Evolutionary conservation across 305 asterid species (phyloP).

Genomic region (Ilex paraguariensis): DNA sequence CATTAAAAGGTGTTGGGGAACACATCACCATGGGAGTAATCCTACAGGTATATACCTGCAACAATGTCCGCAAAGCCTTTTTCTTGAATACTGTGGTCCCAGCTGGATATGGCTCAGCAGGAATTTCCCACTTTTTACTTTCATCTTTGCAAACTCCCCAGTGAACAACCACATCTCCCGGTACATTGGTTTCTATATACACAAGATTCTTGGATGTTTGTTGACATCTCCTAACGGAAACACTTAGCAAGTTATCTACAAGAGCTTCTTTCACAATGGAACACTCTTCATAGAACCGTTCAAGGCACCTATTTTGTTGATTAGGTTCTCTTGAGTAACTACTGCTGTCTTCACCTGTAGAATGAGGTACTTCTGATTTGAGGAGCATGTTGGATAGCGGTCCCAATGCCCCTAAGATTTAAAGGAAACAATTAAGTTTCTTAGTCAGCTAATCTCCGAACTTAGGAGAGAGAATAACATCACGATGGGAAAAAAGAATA

Average conservation of each 20-base stretch:
- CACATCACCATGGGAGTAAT: no score
- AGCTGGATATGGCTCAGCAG: slow-evolving; percentile 75
- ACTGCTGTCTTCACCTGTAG: slow-evolving; percentile 30
- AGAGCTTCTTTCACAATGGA: slow-evolving; percentile 50
- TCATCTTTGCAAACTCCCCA: slow-evolving; percentile 86
- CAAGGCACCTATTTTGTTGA: slow-evolving; percentile 37
- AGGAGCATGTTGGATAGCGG: slow-evolving; percentile 51
- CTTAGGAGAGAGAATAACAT: no score
- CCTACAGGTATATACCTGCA: slow-evolving; percentile 44
- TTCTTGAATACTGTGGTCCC: slow-evolving; percentile 64
- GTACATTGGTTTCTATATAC: slow-evolving; percentile 79
- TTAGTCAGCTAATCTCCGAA: no score
- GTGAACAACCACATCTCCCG: slow-evolving; percentile 77
- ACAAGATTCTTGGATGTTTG: slow-evolving; percentile 48
- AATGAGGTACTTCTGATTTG: slow-evolving; percentile 40
- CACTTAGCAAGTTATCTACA: slow-evolving; percentile 42
- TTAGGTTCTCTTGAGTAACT: slow-evolving; percentile 18
- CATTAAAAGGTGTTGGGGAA: no score
- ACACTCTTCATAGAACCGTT: slow-evolving; percentile 73
- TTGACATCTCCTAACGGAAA: slow-evolving; percentile 49
- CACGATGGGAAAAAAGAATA: no score
- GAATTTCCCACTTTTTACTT: slow-evolving; percentile 69
- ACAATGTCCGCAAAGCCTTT: slow-evolving; percentile 70
- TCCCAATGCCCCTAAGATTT: slow-evolving; percentile 53
- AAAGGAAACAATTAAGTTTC: slow-evolving; percentile 5